Evolutionary conservation across 345 rosid species (phyloP).

Genomic region (Hypericum perforatum): DNA sequence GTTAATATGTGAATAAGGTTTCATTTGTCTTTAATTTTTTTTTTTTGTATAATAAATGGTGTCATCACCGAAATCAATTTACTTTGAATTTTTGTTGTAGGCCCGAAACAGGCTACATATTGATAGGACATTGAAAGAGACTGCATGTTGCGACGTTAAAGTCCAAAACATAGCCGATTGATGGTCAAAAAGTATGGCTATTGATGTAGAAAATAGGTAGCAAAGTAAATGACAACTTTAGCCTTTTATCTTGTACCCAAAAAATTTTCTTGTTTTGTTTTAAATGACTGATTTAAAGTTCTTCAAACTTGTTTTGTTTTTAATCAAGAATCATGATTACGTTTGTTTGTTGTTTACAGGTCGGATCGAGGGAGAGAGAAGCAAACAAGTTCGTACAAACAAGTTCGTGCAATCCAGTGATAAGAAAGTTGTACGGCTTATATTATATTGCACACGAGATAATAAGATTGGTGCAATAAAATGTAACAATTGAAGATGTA

Average conservation of each 20-base stretch:
- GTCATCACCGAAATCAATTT: conserved; percentile 16
- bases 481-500: no score
- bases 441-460: conserved; percentile 20
- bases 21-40: not conserved
- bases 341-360: conserved; percentile 29
- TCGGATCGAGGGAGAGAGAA: conserved; percentile 11
- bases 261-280: conserved; percentile 8
- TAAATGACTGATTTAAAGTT: conserved; percentile 10
- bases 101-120: conserved; percentile 19
- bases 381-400: not conserved
- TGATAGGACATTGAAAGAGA: conserved; percentile 25
- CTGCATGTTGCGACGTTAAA: conserved; percentile 18
- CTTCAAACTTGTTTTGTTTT: conserved; percentile 16
- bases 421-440: not conserved
- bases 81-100: conserved; percentile 1
- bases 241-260: conserved; percentile 17
- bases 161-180: conserved; percentile 22
- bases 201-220: conserved; percentile 23
- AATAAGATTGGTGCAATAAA: not conserved
- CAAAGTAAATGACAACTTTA: conserved; percentile 14
- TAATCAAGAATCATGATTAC: conserved; percentile 47
- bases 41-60: conserved; percentile 14
- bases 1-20: no score
- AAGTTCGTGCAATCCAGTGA: conserved; percentile 10
- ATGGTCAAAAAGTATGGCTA: conserved; percentile 42